Evolutionary conservation across 257 asterid genomes (phyloP), one percentile per base, ranked within the genome.

Genomic region (Solanum chaucha): DNA sequence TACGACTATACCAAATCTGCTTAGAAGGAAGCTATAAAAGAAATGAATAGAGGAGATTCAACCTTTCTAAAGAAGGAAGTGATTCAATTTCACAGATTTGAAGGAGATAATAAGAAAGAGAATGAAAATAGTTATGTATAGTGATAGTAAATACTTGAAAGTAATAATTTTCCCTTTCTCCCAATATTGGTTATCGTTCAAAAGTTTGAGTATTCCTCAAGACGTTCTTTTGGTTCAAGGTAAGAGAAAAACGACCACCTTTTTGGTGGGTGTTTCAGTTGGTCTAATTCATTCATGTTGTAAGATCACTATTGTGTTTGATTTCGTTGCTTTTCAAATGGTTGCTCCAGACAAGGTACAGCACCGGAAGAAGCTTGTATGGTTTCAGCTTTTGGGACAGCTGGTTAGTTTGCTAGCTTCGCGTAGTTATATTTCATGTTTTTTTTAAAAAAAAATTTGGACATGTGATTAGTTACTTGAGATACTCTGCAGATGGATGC

Each of bases 291-390:
- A 44, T 78, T 78, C 24, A 44, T 26, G 84, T 78, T 78, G 84
- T 17, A 26, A 44, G 84, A 44, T 10, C 84, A 20, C 51, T 46
- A n/a, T 68, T 48, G 26, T 28, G 48, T 72, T 48, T 87, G 65
- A 28, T 86, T 61, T 86, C 13, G 30, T 86, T 71, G 55, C 82
- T 59, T 82, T 88, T 84, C 86, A 70, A 86, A 80, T 88, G 67
- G 44, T 90, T 86, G 80, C 61, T 88, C 92, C 95, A 97, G 99
- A 92, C 98, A 95, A 92, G 99, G 98, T 88, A 92, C 92, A 85
- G 95, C 93, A 87, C 99, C 99, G 64, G 99, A 97, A 80, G 99
- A 97, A 89, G 98, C 98, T 88, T 95, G 95, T 89, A 97, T 97
- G 99, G 88, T 93, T 88, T 97, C 99, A 41, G 98, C 99, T 86